phyloP scores from a whole-genome alignment of 441 rosid genomes.

The Gossypium trilobum region DNA sequence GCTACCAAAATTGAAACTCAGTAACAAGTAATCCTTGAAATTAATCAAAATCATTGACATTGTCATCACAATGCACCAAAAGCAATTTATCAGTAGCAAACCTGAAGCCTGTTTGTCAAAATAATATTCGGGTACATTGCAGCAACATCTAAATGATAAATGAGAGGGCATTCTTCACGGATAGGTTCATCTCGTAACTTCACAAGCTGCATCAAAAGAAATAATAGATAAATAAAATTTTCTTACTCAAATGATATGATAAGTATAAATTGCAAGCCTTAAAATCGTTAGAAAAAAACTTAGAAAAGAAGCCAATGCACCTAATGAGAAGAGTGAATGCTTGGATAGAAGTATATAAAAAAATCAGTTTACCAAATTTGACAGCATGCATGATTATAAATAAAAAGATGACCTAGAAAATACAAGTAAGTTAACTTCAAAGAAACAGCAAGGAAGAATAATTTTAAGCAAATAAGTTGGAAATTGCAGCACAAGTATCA shows the following conservation, averaged over 20 bases:
- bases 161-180: constrained; percentile 90
- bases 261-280: constrained; percentile 12
- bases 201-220: constrained; percentile 55
- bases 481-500: constrained; percentile 15
- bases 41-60: constrained; percentile 5
- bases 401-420: not conserved
- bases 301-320: not conserved
- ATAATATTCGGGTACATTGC: constrained; percentile 99
- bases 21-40: not conserved
- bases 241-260: not conserved
- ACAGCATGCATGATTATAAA: not conserved
- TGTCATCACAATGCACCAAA: constrained; percentile 11
- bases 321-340: constrained; percentile 3
- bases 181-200: constrained; percentile 68
- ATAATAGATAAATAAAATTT: constrained; percentile 6
- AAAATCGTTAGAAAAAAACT: not conserved
- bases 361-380: not conserved
- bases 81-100: constrained; percentile 23
- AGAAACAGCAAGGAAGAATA: constrained; percentile 1
- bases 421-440: constrained; percentile 4
- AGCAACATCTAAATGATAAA: constrained; percentile 97
- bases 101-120: constrained; percentile 98
- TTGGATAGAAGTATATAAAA: not conserved
- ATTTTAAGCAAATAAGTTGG: constrained; percentile 7
- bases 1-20: not conserved